Percentiles rank a stretch among this genome's conserved stretches.
These are phyloP conservation scores for Pterothamnion heteromorphum DNA, from an alignment of 31 red algal genomes.

Conservation along the genomic window DNA sequence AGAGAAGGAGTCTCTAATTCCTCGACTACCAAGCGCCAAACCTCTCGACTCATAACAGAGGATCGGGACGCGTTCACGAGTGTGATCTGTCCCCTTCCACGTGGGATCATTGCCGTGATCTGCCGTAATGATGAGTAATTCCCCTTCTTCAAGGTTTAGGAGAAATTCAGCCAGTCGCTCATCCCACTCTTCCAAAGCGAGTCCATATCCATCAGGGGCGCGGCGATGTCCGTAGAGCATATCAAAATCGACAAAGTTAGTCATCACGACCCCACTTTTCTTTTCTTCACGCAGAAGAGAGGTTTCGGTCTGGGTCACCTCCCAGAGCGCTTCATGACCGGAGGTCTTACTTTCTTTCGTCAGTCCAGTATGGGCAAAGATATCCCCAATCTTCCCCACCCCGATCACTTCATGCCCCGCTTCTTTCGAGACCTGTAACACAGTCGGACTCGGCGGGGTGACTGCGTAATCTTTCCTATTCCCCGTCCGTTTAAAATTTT, in stretches of 20 bases:
- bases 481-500: background rate
- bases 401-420: background rate
- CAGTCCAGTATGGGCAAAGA: background rate
- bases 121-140: slow-evolving; percentile 13
- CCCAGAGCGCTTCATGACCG: background rate
- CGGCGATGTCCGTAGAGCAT: background rate
- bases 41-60: background rate
- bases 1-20: background rate
- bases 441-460: background rate
- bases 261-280: background rate
- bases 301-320: background rate
- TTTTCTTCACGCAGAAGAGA: background rate
- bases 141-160: background rate
- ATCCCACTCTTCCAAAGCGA: background rate
- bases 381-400: background rate
- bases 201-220: background rate
- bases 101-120: slow-evolving; percentile 10
- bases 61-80: background rate
- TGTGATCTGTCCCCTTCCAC: background rate
- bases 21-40: background rate
- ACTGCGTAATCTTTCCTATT: background rate
- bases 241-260: slow-evolving; percentile 9
- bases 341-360: background rate
- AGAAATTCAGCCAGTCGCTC: background rate
- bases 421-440: background rate